phyloP scores from a whole-genome alignment of 495 filamentous ascomycete genomes.

The Gamarada debralockiae region DNA sequence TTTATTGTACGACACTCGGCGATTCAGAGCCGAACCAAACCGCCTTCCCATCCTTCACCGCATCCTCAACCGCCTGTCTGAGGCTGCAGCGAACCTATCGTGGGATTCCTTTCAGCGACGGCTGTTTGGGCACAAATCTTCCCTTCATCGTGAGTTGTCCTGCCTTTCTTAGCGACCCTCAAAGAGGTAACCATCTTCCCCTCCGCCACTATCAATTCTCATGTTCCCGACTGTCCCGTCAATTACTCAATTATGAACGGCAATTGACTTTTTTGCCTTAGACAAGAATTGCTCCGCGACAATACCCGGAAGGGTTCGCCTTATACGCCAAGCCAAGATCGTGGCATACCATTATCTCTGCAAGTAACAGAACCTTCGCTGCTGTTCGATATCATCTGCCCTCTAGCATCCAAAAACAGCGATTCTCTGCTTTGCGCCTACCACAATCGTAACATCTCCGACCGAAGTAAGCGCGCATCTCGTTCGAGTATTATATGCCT shows the following conservation, averaged over 20 bases:
- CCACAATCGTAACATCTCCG: conserved; percentile 7
- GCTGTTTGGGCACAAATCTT: conserved; percentile 2
- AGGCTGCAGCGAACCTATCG: conserved; percentile 20
- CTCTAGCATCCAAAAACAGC: neutral
- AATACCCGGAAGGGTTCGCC: neutral
- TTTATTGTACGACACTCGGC: conserved; percentile 15
- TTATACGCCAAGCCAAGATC: neutral
- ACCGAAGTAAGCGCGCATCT: conserved; percentile 12
- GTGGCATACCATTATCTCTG: neutral
- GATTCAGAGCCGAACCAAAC: conserved; percentile 21
- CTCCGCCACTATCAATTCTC: conserved; percentile 7
- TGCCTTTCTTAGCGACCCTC: neutral
- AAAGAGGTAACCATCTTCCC: neutral
- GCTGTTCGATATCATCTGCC: neutral
- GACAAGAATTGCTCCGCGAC: neutral
- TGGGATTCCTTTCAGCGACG: conserved; percentile 9
- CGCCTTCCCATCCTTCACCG: conserved; percentile 8
- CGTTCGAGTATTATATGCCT: conserved; percentile 2
- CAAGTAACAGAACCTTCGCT: too few species aligned
- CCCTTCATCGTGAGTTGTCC: conserved; percentile 12
- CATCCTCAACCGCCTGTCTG: conserved; percentile 20
- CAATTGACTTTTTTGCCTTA: conserved; percentile 9
- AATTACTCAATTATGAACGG: conserved; percentile 1
- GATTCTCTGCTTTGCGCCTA: neutral
- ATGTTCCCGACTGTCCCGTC: conserved; percentile 11